A percentile compares a stretch with the other conserved stretches of the same genome.
These are phyloP conservation scores for Pseudogymnoascus sp. DNA, from an alignment of 2,329 filamentous ascomycete genomes.

Conservation along the genomic window DNA sequence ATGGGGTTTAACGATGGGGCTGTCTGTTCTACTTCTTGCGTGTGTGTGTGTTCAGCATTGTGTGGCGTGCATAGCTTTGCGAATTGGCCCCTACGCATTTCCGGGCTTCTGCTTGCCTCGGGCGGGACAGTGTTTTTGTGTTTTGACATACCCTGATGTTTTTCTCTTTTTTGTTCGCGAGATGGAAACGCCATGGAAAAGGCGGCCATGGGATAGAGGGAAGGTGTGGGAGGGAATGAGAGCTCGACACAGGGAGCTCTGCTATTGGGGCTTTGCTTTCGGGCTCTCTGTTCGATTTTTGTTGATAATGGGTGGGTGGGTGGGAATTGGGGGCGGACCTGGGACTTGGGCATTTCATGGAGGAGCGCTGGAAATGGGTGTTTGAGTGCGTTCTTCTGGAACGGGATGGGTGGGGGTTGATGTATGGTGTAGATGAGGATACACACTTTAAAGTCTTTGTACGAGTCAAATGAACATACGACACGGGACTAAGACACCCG, in stretches of 20 bases:
- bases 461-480: conserved; percentile 7
- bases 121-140: conserved; percentile 2
- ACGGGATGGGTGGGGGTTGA: not conserved
- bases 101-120: not conserved
- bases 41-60: conserved; percentile 1
- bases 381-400: not conserved
- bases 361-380: conserved; percentile 1
- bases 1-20: conserved; percentile 1
- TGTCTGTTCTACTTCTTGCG: not conserved
- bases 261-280: not conserved
- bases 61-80: conserved; percentile 6
- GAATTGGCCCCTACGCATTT: not conserved
- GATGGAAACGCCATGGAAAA: not conserved
- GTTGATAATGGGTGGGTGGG: not conserved
- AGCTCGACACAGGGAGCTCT: not conserved
- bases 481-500: conserved; percentile 2
- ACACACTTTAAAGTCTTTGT: conserved; percentile 5
- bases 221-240: not conserved
- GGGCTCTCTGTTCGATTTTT: not conserved
- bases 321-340: not conserved
- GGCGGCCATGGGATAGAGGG: not conserved
- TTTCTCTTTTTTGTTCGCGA: not conserved
- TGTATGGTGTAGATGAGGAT: not conserved
- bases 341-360: not conserved
- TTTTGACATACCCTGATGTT: conserved; percentile 6